Percentiles rank a stretch among this genome's conserved stretches.
Conservation (phyloP, 73 alveolate species). For the Halteria grandinella region DNA sequence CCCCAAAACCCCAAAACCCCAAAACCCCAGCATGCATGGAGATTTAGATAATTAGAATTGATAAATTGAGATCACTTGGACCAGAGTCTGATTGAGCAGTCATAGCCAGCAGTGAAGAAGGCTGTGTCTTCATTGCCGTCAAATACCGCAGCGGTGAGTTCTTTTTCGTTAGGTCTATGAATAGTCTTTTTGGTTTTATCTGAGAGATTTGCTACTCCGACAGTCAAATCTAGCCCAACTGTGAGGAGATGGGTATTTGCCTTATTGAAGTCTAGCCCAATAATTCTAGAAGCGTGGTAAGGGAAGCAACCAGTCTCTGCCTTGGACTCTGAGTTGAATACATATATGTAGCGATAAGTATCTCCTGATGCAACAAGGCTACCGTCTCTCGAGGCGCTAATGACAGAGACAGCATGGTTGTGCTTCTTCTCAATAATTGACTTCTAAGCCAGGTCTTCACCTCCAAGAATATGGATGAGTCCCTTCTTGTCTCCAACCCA, state of each 20-base stretch:
- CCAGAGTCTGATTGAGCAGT: conserved; percentile 49
- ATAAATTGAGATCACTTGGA: not conserved
- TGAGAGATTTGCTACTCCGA: conserved; percentile 19
- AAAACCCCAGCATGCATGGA: no score
- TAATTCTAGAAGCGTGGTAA: conserved; percentile 25
- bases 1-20: no score
- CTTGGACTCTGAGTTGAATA: conserved; percentile 12
- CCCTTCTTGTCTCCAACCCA: conserved; percentile 57
- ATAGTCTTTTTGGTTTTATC: conserved; percentile 17
- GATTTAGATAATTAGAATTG: no score
- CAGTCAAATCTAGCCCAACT: conserved; percentile 15
- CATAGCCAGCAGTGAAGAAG: conserved; percentile 32
- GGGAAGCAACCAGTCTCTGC: conserved; percentile 22
- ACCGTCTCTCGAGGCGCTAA: not conserved
- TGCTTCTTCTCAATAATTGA: conserved; percentile 30
- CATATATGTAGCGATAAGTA: conserved; percentile 19
- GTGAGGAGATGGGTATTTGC: conserved; percentile 1
- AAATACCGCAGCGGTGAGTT: conserved; percentile 25
- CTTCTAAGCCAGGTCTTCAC: not conserved
- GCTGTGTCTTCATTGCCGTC: not conserved
- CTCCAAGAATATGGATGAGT: not conserved
- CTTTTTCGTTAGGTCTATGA: conserved; percentile 33
- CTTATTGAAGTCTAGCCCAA: not conserved
- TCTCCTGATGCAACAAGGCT: conserved; percentile 14
- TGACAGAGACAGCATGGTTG: conserved; percentile 1